Conservation (phyloP, 352 stramenopile species). For the Elongisporangium undulatum region DNA sequence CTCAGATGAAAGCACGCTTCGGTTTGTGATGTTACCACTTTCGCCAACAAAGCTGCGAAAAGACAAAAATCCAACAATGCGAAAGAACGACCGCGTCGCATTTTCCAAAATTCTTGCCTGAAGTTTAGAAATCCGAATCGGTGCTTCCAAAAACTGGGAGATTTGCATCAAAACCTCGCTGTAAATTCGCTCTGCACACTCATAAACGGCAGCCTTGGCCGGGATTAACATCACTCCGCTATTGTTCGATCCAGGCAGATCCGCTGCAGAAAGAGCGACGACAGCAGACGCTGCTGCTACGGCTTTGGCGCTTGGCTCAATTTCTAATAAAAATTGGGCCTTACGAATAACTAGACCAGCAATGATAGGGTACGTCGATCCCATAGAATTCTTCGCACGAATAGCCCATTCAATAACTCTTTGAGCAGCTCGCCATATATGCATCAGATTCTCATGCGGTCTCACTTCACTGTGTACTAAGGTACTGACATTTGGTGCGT, state of each 20-base stretch:
- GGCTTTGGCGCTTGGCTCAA: conserved; percentile 72
- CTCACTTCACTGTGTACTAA: conserved; percentile 64
- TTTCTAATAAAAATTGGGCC: conserved; percentile 77
- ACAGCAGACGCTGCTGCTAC: conserved; percentile 66
- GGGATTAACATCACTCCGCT: background rate
- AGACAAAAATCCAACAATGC: conserved; percentile 70
- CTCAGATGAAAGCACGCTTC: conserved; percentile 31
- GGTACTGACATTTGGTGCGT: conserved; percentile 21
- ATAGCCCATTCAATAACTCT: conserved; percentile 88
- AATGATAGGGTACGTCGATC: conserved; percentile 76
- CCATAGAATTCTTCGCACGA: conserved; percentile 85
- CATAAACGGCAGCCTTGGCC: conserved; percentile 50
- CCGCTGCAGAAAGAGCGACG: conserved; percentile 38
- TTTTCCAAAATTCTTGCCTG: conserved; percentile 73
- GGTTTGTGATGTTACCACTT: conserved; percentile 19
- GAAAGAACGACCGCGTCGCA: conserved; percentile 68
- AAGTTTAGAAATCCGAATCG: conserved; percentile 67
- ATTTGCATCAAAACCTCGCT: conserved; percentile 83
- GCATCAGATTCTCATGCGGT: conserved; percentile 86
- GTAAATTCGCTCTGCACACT: conserved; percentile 78
- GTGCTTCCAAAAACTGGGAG: conserved; percentile 74
- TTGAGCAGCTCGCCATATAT: conserved; percentile 87
- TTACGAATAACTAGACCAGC: conserved; percentile 80
- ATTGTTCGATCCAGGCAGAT: conserved; percentile 3
- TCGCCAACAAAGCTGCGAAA: conserved; percentile 78